Evolutionary conservation across 768 basidiomycete species (phyloP), one percentile per base, ranked within the genome.

Genomic region (Auricularia cornea): DNA sequence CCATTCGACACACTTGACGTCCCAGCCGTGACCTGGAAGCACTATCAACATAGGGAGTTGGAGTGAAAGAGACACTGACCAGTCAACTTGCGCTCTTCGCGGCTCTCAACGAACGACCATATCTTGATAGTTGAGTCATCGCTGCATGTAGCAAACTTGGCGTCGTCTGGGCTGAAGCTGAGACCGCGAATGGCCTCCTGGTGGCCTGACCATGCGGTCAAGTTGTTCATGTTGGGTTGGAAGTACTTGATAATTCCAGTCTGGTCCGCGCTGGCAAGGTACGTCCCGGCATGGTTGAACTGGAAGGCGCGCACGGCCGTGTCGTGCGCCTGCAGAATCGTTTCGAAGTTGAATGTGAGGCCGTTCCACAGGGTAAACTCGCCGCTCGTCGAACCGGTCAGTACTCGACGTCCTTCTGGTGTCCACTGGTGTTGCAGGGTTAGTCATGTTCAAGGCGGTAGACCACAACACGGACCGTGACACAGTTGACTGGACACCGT

Each of bases 351-450:
- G 85, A 98, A 99, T 0, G 97, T 98, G 28, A 96, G 81, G 30
- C 96, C 96, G 68, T 99, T 99, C 97, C 97, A 98, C 5, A 98
- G 83, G 1, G 96, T 98, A 75, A 99, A 98, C 76, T 98, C 97
- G 56, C 97, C 97, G 66, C 90, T 93, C 26, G 94, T 94, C 12
- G 94, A 95, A 20, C 97, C 97, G 2, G 97, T 98, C 57, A 98
- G 77, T 26, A 98, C 81, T 2, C 97, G 87, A 33, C 97, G 84
- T 62, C 89, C 94, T 77, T 98, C 96, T 1, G 97, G 97, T 20
- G 95, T 98, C 94, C 96, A 99, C 94, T 98, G 66, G 31, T 52
- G 51, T 26, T n/a, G 8, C n/a, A 32, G 52, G 44, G 62, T 54
- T 62, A 40, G 60, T 38, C 28, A 64, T 28, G 41, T 65, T 14